A percentile compares a stretch with the other conserved stretches of the same genome.
Evolutionary conservation across 2,329 filamentous ascomycete genomes (phyloP).

Genomic region (Apiospora arundinis): DNA sequence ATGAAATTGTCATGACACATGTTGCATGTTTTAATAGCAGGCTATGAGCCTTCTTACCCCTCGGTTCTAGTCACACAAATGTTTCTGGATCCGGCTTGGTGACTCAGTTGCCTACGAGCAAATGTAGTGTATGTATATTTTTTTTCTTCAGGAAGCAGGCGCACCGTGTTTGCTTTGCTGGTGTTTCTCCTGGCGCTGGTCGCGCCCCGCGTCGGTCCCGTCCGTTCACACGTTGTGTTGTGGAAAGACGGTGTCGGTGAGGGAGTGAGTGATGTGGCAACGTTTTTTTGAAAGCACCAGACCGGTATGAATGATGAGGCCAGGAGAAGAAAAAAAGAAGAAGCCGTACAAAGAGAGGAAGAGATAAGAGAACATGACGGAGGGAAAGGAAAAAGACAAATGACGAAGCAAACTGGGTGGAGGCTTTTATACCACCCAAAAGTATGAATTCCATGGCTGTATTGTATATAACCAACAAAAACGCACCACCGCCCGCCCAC

Average conservation of each 20-base stretch:
- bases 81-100: slow-evolving; percentile 10
- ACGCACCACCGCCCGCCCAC: neutral
- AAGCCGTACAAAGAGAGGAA: neutral
- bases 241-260: neutral
- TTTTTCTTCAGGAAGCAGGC: slow-evolving; percentile 3
- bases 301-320: neutral
- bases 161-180: slow-evolving; percentile 13
- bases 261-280: neutral
- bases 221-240: neutral
- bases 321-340: neutral
- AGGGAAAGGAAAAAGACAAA: no score
- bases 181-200: slow-evolving; percentile 3
- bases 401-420: neutral
- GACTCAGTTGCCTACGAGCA: neutral
- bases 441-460: slow-evolving; percentile 12
- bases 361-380: neutral
- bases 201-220: neutral
- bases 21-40: slow-evolving; percentile 5
- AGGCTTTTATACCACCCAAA: neutral
- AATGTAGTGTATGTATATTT: slow-evolving; percentile 19
- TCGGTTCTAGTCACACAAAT: neutral
- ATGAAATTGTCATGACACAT: neutral
- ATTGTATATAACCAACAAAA: slow-evolving; percentile 13
- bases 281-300: no score
- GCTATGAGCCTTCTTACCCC: slow-evolving; percentile 7